These are phyloP conservation scores for Petunia hybrid DNA, from an alignment of 305 asterid genomes.

Conservation along the genomic window DNA sequence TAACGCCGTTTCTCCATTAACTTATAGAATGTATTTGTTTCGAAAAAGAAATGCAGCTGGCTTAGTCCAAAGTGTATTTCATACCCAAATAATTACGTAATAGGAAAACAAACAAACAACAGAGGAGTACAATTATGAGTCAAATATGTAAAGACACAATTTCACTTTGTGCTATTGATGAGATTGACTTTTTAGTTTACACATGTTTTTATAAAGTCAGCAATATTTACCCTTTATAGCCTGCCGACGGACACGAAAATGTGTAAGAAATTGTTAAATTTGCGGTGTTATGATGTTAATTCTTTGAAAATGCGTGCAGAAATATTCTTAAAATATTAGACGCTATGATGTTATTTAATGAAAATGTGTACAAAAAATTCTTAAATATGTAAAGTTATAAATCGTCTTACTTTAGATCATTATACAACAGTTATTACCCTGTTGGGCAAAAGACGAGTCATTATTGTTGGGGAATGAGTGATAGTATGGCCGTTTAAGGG, in stretches of 20 bases:
- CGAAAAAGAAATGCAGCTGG: background rate
- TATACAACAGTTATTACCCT: slow-evolving; percentile 21
- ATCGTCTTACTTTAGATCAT: slow-evolving; percentile 26
- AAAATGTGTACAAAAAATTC: slow-evolving; percentile 3
- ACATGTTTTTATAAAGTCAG: slow-evolving; percentile 18
- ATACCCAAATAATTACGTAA: background rate
- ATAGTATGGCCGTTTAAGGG: background rate
- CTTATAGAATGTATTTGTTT: background rate
- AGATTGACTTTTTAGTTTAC: slow-evolving; percentile 15
- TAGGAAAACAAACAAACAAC: background rate
- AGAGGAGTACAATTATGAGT: slow-evolving; percentile 20
- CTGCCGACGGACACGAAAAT: slow-evolving; percentile 24
- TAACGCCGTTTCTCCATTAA: background rate
- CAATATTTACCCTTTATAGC: background rate
- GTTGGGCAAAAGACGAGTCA: slow-evolving; percentile 26
- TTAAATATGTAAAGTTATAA: background rate
- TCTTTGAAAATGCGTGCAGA: background rate
- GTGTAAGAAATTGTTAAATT: background rate
- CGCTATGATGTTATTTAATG: slow-evolving; percentile 19
- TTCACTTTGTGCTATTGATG: slow-evolving; percentile 22
- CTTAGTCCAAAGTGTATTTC: background rate
- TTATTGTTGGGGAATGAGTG: slow-evolving; percentile 25
- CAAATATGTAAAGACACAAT: slow-evolving; percentile 30
- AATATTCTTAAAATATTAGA: background rate
- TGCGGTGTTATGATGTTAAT: slow-evolving; percentile 16